phyloP scores from a whole-genome alignment of 768 basidiomycete species.

The Auricularia cornea region DNA sequence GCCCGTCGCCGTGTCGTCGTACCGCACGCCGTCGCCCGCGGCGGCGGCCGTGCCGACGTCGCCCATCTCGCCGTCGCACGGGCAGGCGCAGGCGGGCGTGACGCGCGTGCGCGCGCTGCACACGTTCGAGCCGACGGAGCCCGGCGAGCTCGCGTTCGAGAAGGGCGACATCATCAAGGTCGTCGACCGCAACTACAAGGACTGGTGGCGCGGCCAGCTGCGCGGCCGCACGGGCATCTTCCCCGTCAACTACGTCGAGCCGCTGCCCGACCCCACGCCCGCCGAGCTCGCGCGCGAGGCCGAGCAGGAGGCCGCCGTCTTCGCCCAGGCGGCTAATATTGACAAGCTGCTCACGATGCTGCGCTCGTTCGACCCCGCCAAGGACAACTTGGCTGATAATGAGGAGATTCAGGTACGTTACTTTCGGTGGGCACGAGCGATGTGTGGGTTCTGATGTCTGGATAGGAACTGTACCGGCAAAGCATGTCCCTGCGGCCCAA shows the following conservation, averaged over 20 bases:
- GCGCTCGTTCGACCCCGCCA: conserved; percentile 58
- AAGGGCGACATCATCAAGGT: conserved; percentile 93
- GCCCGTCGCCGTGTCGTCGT: conserved; percentile 1
- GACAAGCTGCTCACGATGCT: conserved; percentile 74
- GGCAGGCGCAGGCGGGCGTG: conserved; percentile 23
- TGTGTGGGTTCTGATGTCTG: conserved; percentile 3
- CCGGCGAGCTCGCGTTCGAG: conserved; percentile 85
- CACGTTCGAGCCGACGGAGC: conserved; percentile 77
- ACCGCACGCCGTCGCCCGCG: conserved; percentile 3
- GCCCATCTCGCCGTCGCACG: not conserved
- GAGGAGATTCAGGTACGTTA: conserved; percentile 73
- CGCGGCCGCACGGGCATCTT: conserved; percentile 91
- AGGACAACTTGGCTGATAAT: conserved; percentile 82
- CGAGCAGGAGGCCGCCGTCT: conserved; percentile 81
- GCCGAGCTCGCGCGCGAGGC: conserved; percentile 72
- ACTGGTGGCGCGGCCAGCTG: conserved; percentile 95
- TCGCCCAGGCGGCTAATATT: conserved; percentile 77
- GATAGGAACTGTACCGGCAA: conserved; percentile 79
- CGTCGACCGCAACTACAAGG: conserved; percentile 85
- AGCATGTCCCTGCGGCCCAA: conserved; percentile 87
- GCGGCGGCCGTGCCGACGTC: conserved; percentile 1
- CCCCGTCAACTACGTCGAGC: conserved; percentile 93
- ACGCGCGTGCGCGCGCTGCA: conserved; percentile 86
- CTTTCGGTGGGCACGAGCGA: conserved; percentile 2
- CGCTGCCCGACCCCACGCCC: conserved; percentile 75